Conservation (phyloP, 345 rosid species). For the Carallia brachiata region DNA sequence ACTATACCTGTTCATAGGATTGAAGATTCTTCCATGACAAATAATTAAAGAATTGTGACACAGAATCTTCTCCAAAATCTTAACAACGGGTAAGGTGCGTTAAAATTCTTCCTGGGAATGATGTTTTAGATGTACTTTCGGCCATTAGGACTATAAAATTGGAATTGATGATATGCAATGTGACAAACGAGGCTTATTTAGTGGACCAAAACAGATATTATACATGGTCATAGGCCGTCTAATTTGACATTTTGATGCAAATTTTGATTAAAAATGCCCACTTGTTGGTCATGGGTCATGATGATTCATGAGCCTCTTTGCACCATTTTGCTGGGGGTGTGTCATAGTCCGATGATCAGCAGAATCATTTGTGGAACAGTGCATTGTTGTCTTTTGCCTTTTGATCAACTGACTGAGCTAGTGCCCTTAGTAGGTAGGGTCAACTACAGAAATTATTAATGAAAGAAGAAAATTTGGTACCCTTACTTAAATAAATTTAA, state of each 20-base stretch:
- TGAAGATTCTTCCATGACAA: background rate
- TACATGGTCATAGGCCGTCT: background rate
- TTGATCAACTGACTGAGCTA: too few relatives aligned
- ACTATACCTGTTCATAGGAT: background rate
- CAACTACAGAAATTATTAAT: too few relatives aligned
- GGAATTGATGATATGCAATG: background rate
- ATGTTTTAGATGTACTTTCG: background rate
- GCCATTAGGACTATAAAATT: background rate
- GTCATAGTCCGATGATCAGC: too few relatives aligned
- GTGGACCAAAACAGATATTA: background rate
- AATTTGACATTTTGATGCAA: background rate
- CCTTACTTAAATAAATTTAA: too few relatives aligned
- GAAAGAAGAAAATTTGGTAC: too few relatives aligned
- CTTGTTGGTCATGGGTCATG: too few relatives aligned
- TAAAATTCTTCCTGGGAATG: background rate
- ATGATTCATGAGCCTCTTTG: too few relatives aligned
- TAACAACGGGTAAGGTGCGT: background rate
- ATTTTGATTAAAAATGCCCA: background rate
- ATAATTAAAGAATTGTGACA: background rate
- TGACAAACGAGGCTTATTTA: background rate
- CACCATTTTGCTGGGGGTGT: too few relatives aligned
- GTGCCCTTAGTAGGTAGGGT: too few relatives aligned
- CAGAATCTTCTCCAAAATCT: background rate
- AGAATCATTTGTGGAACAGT: too few relatives aligned
- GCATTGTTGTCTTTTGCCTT: too few relatives aligned